phyloP scores from a whole-genome alignment of 257 asterid species.

The Vinca minor region DNA sequence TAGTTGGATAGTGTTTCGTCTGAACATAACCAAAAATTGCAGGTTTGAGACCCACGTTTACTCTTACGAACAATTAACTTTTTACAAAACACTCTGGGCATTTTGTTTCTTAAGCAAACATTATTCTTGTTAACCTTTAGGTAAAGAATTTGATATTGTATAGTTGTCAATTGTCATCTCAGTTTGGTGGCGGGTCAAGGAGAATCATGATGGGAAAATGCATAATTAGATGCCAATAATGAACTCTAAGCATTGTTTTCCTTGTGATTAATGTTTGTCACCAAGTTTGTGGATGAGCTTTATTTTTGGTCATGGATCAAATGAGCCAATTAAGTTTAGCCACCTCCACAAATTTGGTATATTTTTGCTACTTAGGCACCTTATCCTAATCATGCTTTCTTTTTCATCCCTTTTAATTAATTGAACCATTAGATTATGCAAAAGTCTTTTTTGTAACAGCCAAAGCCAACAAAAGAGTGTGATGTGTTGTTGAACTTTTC shows the following conservation, averaged over 20 bases:
- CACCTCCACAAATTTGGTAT: constrained; percentile 2
- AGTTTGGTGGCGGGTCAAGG: constrained; percentile 9
- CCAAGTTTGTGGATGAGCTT: constrained; percentile 2
- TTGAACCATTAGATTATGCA: not conserved
- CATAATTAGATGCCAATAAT: constrained; percentile 8
- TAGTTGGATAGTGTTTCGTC: too few species aligned
- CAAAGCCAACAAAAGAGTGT: not conserved
- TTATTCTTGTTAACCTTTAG: too few species aligned
- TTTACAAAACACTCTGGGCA: too few species aligned
- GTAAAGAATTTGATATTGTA: not conserved
- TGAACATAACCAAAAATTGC: too few species aligned
- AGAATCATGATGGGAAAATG: constrained; percentile 17
- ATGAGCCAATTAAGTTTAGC: not conserved
- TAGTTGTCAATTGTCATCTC: not conserved
- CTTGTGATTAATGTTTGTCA: constrained; percentile 2
- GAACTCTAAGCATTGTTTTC: not conserved
- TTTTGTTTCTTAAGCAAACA: too few species aligned
- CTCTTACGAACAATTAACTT: too few species aligned
- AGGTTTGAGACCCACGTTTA: too few species aligned
- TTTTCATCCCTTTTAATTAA: not conserved
- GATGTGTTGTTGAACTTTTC: constrained; percentile 2
- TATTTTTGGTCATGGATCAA: constrained; percentile 13
- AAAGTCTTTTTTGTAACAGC: not conserved
- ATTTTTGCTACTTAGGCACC: not conserved
- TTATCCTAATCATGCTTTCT: constrained; percentile 10